Base-by-base conservation (phyloP, 1,139 yeast genomes). In the Kodamaea sp. region DNA sequence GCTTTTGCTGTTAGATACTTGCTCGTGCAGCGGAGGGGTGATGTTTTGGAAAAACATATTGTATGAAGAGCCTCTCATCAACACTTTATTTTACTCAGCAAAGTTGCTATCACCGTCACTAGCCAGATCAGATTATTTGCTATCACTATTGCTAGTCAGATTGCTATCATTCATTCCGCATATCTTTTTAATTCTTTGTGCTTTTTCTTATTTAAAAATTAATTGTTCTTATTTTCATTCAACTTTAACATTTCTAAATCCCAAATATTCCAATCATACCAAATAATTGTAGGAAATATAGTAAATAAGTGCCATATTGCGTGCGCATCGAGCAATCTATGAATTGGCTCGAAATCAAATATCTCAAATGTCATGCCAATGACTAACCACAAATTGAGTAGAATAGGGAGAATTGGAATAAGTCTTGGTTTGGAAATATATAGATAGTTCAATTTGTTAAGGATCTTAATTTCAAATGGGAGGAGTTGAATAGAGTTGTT, bases 251-350 rank as follows among this genome's bases (percentile, higher is more conserved):
- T 48, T 47, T 71, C 76, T 34, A 71, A 44, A 44, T 71, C 77
- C 77, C 77, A 71, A n/a, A 70, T 58, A 43, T 67, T 69, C 77
- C 77, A 71, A 44, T 70, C 75, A 45, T 58, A 70, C 77, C 76
- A 71, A 7, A 71, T 50, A 6, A 68, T 45, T 11, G 70, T 63
- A 1, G 77, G 76, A 38, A 67, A 56, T 2, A 70, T 63, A 3
- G 76, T 71, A 30, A 66, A 54, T 24, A 70, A 53, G 44, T 71
- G 77, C 77, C 77, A 71, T 8, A 71, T 42, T 7, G 70, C 51
- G 52, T 71, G 77, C 8, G 72, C 71, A 47, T 71, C 77, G 1
- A 71, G 41, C 22, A 70, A 47, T 33, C 61, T 52, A 12, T 31
- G 43, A 39, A 58, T 39, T 1, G 76, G 76, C 10, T 55, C 55